Base-by-base conservation (phyloP, 257 asterid species). In the Vinca minor region DNA sequence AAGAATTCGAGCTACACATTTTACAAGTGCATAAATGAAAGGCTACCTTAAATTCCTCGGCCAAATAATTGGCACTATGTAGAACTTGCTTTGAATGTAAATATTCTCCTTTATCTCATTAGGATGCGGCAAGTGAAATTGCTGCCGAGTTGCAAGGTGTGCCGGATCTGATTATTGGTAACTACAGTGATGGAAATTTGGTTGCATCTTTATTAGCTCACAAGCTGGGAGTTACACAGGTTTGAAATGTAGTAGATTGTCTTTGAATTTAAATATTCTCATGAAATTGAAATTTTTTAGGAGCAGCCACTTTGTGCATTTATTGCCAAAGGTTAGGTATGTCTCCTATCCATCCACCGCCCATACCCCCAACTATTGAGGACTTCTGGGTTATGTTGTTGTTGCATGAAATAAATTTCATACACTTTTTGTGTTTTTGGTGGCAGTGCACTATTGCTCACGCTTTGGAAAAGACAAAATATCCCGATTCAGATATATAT, bases 391-490 rank as follows among this genome's bases (percentile, higher is more conserved):
- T n/a, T n/a, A n/a, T n/a, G n/a, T n/a, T n/a, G n/a, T n/a, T n/a
- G n/a, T n/a, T n/a, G n/a, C n/a, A n/a, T n/a, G n/a, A n/a, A n/a
- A n/a, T n/a, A n/a, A n/a, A n/a, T n/a, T n/a, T n/a, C n/a, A n/a
- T n/a, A n/a, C n/a, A n/a, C n/a, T n/a, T 39, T 36, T 49, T 60
- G 64, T 54, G n/a, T n/a, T n/a, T n/a, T n/a, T n/a, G n/a, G n/a
- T n/a, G n/a, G 29, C 83, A 93, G 99, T 93, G 99, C 74, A 89
- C 99, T 44, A 93, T 93, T 76, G 99, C 99, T 0, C 97, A 93
- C 81, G 99, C 97, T 52, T 64, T 93, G 86, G 99, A 93, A 82
- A 93, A 93, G 74, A 93, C 99, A 11, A 93, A 93, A 71, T 93
- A 93, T 84, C 99, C 99, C 0, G 99, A 93, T 69, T 93, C 99